Percentiles rank a stretch among this genome's conserved stretches.
Conservation (phyloP, 306 rosid species). For the Sesbania bispinosa region DNA sequence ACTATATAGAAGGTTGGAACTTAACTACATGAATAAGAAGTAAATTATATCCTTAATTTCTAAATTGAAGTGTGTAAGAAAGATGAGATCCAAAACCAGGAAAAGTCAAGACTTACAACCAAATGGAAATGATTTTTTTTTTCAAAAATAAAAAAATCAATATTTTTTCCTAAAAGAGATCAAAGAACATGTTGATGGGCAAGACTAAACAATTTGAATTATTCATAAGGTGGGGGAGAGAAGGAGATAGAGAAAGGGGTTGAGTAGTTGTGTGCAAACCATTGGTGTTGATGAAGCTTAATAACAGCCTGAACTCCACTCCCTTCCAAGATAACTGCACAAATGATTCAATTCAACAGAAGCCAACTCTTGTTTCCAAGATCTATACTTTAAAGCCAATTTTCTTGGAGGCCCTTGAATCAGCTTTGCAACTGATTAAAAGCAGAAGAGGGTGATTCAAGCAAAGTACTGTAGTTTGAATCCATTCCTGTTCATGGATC, state of each 20-base stretch:
- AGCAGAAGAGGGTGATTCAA: conserved; percentile 18
- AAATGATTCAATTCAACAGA: conserved; percentile 14
- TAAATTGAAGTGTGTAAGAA: conserved; percentile 11
- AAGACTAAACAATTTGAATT: not conserved
- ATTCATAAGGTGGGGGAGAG: conserved; percentile 15
- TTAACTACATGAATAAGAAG: too few relatives aligned
- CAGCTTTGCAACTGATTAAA: conserved; percentile 17
- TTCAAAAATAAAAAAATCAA: not conserved
- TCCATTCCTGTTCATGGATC: conserved; percentile 16
- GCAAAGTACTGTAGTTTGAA: not conserved
- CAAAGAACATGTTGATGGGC: not conserved
- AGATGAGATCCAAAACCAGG: conserved; percentile 16
- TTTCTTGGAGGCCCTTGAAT: conserved; percentile 5
- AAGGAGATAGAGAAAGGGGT: not conserved
- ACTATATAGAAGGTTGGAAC: not conserved
- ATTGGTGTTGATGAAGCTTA: conserved; percentile 24
- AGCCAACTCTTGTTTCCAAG: conserved; percentile 29
- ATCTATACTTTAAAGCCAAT: conserved; percentile 19
- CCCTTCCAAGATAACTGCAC: conserved; percentile 17
- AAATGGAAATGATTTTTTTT: not conserved
- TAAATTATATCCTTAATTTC: not conserved
- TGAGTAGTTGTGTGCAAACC: conserved; percentile 23
- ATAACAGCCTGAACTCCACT: not conserved
- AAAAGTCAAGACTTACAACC: conserved; percentile 18
- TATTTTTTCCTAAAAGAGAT: not conserved